phyloP scores from a whole-genome alignment of 768 basidiomycete genomes.

The Megacollybia marginata region DNA sequence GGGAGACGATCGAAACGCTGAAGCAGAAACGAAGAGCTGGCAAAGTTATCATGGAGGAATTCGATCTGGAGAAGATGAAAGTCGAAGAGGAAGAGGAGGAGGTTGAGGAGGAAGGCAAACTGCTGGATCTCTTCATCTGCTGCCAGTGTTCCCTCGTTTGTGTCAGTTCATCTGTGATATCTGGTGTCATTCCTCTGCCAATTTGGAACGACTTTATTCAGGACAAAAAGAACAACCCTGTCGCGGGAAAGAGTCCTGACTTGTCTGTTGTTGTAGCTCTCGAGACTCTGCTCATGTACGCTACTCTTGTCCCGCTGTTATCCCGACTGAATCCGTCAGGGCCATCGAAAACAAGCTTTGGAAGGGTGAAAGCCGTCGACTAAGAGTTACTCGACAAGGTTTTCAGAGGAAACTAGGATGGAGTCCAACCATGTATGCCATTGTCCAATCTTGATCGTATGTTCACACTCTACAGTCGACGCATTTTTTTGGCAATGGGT shows the following conservation, averaged over 20 bases:
- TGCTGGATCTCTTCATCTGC: slow-evolving; percentile 76
- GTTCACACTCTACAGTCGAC: slow-evolving; percentile 3
- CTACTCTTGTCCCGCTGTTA: slow-evolving; percentile 1
- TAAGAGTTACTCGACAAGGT: slow-evolving; percentile 43
- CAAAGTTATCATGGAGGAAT: slow-evolving; percentile 26
- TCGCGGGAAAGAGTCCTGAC: slow-evolving; percentile 45
- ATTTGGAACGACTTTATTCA: slow-evolving; percentile 54
- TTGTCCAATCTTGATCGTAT: neutral
- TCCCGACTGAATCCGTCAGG: slow-evolving; percentile 25
- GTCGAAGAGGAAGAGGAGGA: slow-evolving; percentile 25
- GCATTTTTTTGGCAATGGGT: slow-evolving; percentile 30
- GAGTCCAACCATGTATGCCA: slow-evolving; percentile 49
- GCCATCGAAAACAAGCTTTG: slow-evolving; percentile 72
- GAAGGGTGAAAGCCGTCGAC: slow-evolving; percentile 55
- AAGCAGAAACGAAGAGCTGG: slow-evolving; percentile 46
- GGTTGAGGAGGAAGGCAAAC: slow-evolving; percentile 39
- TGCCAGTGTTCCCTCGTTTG: slow-evolving; percentile 79
- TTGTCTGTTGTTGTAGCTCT: slow-evolving; percentile 47
- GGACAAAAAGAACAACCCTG: slow-evolving; percentile 56
- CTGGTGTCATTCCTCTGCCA: slow-evolving; percentile 63
- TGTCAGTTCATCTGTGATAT: slow-evolving; percentile 56
- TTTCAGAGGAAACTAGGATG: slow-evolving; percentile 67
- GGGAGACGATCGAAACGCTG: slow-evolving; percentile 43
- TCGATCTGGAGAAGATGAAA: slow-evolving; percentile 37
- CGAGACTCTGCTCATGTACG: slow-evolving; percentile 62